Base-by-base conservation (phyloP, 257 asterid species). In the Hygrophila difformis region DNA sequence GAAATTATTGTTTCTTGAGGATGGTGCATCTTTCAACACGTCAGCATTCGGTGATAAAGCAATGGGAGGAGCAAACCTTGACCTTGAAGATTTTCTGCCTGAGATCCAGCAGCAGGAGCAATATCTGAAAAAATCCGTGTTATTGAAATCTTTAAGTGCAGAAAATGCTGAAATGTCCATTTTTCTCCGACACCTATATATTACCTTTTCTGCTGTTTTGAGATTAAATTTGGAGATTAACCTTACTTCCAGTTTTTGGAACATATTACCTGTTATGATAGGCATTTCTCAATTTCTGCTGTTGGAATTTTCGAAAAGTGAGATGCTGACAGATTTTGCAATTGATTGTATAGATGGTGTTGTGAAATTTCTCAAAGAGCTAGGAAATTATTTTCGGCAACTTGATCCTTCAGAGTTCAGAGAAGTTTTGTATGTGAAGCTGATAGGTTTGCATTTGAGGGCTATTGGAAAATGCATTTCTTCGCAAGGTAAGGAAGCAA, bases 401-500 rank as follows among this genome's bases (percentile, higher is more conserved):
- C 62, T 75, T 26, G 77, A 78, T 54, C 82, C 91, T 36, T 50
- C 60, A 5, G 53, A 56, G 57, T 82, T 93, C 40, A 69, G 79
- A 64, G 77, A 77, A 42, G 49, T 73, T 58, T n/a, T n/a, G n/a
- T 82, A 63, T 60, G 70, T 28, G 52, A 67, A 63, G 62, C 70
- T 81, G 50, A 70, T 82, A 58, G 85, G 73, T 56, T 72, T 85
- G 57, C 93, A 89, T 67, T 55, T 84, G 74, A 71, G 60, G 75
- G 77, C 72, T 57, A 73, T 84, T 18, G 97, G 96, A 18, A 79
- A 82, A 66, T 89, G 97, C 82, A 89, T 85, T 46, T 72, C 69
- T 47, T 70, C 82, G 44, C 87, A 82, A 68, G 84, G 91, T 41
- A 89, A 75, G 69, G 60, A 74, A 26, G 85, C 93, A 59, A 63